Base-by-base conservation (phyloP, 2,329 filamentous ascomycete genomes). In the Botrytis aclada region DNA sequence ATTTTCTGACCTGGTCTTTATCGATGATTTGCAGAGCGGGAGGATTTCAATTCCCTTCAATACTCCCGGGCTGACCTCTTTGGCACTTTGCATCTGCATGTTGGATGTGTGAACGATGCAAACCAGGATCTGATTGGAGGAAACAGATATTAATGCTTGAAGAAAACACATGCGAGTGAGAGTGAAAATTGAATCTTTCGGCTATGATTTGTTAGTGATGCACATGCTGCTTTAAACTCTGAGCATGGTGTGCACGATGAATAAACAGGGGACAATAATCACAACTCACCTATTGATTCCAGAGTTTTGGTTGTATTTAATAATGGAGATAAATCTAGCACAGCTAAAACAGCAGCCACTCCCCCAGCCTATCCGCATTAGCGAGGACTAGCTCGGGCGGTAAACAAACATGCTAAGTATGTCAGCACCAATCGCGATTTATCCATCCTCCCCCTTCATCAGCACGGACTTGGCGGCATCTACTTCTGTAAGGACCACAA, bases 1-100 rank as follows among this genome's bases (percentile, higher is more conserved):
- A 56, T 25, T 58, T 47, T 25, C 37, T 10, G 16, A 41, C 51
- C 37, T 45, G 29, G 41, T 72, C 39, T 51, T 45, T 22, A 39
- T 66, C 51, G 29, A 72, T 72, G 39, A 67, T 72, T 60, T 65
- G 70, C 70, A 72, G 70, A 67, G 70, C 70, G 51, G 70, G 70
- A n/a, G 70, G 45, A 29, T 54, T n/a, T n/a, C n/a, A 56, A 65
- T 65, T 54, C 60, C 69, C 60, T 37, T 41, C 69, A 56, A 41
- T 39, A 22, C 29, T 25, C 43, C 45, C 66, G 9, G 37, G 51
- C 51, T 43, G 37, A 43, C 66, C 25, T 69, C 51, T 58, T 43
- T 43, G 25, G 60, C 25, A 29, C n/a, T 41, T n/a, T 54, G 51
- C 66, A n/a, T 43, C 51, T 69, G 37, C 66, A 69, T 69, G 32